A percentile compares a stretch with the other conserved stretches of the same genome.
Evolutionary conservation across 441 rosid species (phyloP).

Genomic region (Gossypium gossypioides): DNA sequence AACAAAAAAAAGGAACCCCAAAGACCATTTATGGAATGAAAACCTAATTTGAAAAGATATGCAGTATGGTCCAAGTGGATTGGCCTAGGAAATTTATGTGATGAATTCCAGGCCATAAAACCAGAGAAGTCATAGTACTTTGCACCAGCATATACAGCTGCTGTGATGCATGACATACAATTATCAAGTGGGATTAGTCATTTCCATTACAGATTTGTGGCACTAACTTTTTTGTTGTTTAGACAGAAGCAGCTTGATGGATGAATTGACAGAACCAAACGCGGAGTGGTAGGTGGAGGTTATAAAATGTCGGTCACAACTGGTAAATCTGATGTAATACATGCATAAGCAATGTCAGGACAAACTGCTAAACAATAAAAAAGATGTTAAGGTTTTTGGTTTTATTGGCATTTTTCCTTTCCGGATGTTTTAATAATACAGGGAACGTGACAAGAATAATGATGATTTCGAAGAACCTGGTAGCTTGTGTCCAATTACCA

Average conservation of each 20-base stretch:
- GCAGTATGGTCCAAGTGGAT: background rate
- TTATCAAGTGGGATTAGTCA: conserved; percentile 5
- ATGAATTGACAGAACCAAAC: background rate
- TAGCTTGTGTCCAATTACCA: background rate
- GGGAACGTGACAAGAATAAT: background rate
- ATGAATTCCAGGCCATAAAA: background rate
- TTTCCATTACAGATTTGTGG: background rate
- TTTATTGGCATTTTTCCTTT: background rate
- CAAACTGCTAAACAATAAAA: background rate
- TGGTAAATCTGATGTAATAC: conserved; percentile 8
- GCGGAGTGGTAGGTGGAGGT: background rate
- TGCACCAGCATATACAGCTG: background rate
- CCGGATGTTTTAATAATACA: background rate
- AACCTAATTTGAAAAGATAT: background rate
- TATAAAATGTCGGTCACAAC: conserved; percentile 17
- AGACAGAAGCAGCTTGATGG: background rate
- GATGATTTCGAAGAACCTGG: background rate
- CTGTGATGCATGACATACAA: background rate
- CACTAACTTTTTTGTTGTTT: background rate
- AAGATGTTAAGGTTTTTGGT: background rate
- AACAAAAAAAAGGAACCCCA: background rate
- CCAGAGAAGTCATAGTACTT: background rate
- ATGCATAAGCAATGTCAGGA: background rate
- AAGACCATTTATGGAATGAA: background rate
- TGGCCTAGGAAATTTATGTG: background rate